A percentile compares a stretch with the other conserved stretches of the same genome.
phyloP scores from a whole-genome alignment of 352 stramenopile species.

The Phytophthora cajani region DNA sequence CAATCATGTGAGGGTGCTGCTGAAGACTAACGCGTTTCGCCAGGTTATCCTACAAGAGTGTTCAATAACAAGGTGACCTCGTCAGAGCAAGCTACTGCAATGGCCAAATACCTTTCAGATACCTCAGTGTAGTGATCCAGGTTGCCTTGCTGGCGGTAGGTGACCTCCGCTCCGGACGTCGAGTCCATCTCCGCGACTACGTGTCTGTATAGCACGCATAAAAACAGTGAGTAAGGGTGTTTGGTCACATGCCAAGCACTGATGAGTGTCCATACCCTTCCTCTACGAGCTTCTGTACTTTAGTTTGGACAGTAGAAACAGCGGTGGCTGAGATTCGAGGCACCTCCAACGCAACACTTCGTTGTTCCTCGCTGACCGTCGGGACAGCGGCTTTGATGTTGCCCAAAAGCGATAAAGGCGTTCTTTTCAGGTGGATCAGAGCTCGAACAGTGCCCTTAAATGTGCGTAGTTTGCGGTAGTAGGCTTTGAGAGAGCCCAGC shows the following conservation, averaged over 20 bases:
- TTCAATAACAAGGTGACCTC: background rate
- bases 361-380: slow-evolving; percentile 13
- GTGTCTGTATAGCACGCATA: slow-evolving; percentile 40
- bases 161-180: slow-evolving; percentile 37
- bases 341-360: slow-evolving; percentile 33
- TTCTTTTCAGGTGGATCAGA: slow-evolving; percentile 61
- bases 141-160: slow-evolving; percentile 74
- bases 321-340: slow-evolving; percentile 50
- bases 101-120: background rate
- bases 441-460: slow-evolving; percentile 76
- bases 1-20: slow-evolving; percentile 66
- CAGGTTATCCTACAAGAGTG: slow-evolving; percentile 59
- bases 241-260: background rate
- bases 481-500: slow-evolving; percentile 62
- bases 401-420: slow-evolving; percentile 25
- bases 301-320: slow-evolving; percentile 45
- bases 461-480: slow-evolving; percentile 72
- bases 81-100: background rate
- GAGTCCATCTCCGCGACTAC: slow-evolving; percentile 59
- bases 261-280: slow-evolving; percentile 45
- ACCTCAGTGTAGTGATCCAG: slow-evolving; percentile 81
- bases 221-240: background rate
- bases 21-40: slow-evolving; percentile 66
- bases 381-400: slow-evolving; percentile 1
- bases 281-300: slow-evolving; percentile 71